Evolutionary conservation across 1,139 yeast genomes (phyloP), one percentile per base, ranked within the genome.

Genomic region (Geotrichum carabidarum): DNA sequence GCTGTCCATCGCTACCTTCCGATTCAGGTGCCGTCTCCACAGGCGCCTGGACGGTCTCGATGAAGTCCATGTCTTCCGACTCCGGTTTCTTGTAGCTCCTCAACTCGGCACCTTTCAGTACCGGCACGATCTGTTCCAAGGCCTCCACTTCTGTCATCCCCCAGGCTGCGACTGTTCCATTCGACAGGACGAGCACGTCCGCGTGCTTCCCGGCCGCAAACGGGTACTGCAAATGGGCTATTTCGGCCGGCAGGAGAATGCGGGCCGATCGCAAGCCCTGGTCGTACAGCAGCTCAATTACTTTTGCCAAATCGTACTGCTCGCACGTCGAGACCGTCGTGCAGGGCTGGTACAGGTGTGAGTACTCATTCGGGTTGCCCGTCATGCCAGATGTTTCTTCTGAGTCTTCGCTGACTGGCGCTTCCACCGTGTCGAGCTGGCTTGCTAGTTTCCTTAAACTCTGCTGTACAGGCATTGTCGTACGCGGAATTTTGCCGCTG

Each of bases 81-180:
- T 90, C 96, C 12, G 75, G 73, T 1, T 65, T 68, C 4, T 72
- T 72, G 62, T 83, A 83, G 4, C 78, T 72, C 4, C 80, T 72
- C 1, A 74, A 63, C 58, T 83, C 83, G 4, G 83, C 79, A 0
- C 60, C 60, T 36, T 67, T 65, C 18, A 86, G 69, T 51, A 78
- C 62, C 1, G 82, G 80, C 1, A 82, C 63, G 15, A 69, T 55
- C 9, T 75, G 69, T 17, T 77, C 74, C 9, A 69, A 67, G 0
- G 70, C 61, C 62, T 87, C 95, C 11, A 74, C 69, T 60, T 74
- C 77, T 4, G 62, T 57, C 62, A 86, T 71, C 11, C 88, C 89
- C 96, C 96, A 90, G 0, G 89, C 88, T 11, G 88, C 88, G 4
- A 88, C 70, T 0, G 93, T 80, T 1, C 96, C 96, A 60, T 84